Evolutionary conservation across 257 asterid species (phyloP), one percentile per base, ranked within the genome.

Genomic region (Capsicum rhomboideum): DNA sequence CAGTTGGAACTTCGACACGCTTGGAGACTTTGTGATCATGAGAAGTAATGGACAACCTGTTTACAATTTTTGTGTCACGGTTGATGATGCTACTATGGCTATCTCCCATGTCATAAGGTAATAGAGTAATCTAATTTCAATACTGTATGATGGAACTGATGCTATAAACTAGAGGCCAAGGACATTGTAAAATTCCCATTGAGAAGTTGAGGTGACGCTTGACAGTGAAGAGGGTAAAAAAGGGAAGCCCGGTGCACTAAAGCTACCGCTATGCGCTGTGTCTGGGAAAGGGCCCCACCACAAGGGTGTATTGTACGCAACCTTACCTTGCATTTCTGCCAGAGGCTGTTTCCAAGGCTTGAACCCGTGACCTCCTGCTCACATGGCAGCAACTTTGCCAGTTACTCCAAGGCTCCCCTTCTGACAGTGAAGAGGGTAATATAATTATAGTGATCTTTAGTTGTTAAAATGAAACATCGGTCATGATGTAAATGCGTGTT

Each of bases 1-100:
- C 77, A 87, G 94, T 86, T 94, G 99, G 98, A 96, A 92, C 87
- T 89, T 90, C 42, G 90, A 96, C 87, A 94, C 99, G 49, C 96
- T 96, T 85, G 99, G 99, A 85, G 99, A 96, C 91, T 96, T 96
- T 78, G 99, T 96, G 87, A 93, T 96, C 84, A 94, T 96, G 99
- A 96, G 99, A 92, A 96, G 98, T 85, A 96, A 96, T 37, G 99
- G 99, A 84, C 99, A 94, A 84, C 99, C 99, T 53, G 99, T 96
- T 68, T 96, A 96, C 92, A 96, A 96, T 87, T 96, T 96, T 79
- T 96, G 99, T 85, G 99, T 92, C 83, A 93, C 98, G 75, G 97
- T 96, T 82, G 99, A 96, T 90, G 99, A 96, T 90, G 97, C 99
- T 85, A 91, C 96, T 79, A 96, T 96, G 99, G 98, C 97, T 83